Evolutionary conservation across 257 asterid species (phyloP).

Genomic region (Vinca minor): DNA sequence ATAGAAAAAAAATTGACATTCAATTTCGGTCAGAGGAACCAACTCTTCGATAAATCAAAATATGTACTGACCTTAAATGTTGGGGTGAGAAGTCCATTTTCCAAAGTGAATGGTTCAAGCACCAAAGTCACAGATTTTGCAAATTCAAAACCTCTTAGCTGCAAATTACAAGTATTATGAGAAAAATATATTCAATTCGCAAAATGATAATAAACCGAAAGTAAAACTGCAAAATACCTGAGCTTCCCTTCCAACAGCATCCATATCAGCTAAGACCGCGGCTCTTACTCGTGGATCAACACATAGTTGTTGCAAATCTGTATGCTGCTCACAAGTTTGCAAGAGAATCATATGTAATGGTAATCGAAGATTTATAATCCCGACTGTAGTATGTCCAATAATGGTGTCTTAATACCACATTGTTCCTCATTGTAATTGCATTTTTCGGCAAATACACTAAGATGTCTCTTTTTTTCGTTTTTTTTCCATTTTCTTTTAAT

Average conservation of each 20-base stretch:
- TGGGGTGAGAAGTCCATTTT: constrained; percentile 70
- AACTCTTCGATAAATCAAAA: not conserved
- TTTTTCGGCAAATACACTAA: not conserved
- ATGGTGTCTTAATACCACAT: no score
- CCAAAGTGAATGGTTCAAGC: constrained; percentile 53
- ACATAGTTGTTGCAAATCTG: constrained; percentile 41
- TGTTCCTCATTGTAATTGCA: not conserved
- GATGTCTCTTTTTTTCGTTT: no score
- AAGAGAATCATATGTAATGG: not conserved
- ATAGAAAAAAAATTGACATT: no score
- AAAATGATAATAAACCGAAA: not conserved
- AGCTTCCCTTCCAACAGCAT: constrained; percentile 54
- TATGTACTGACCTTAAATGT: constrained; percentile 48
- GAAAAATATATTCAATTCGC: not conserved
- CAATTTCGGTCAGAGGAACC: no score
- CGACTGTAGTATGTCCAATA: no score
- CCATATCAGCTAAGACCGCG: constrained; percentile 64
- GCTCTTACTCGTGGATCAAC: constrained; percentile 43
- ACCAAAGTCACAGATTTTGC: constrained; percentile 62
- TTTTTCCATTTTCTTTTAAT: no score
- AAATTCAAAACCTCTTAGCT: constrained; percentile 74
- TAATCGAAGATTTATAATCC: not conserved
- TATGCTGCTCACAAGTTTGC: constrained; percentile 31
- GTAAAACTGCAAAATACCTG: constrained; percentile 31
- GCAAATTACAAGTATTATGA: constrained; percentile 15